phyloP scores from a whole-genome alignment of 139 green algal species.

The Picochlorum sp. region DNA sequence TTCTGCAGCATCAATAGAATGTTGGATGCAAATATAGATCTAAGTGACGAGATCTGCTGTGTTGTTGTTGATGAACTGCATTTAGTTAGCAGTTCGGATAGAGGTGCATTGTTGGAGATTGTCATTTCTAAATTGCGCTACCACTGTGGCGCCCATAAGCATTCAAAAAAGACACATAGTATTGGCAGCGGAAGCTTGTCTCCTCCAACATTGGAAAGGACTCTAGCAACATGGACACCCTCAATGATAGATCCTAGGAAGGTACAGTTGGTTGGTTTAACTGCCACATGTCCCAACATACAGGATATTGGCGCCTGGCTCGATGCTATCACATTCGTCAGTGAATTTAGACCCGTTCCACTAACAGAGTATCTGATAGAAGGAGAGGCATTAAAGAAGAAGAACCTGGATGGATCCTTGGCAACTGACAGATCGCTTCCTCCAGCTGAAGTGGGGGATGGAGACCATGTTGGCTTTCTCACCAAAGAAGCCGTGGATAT shows the following conservation, averaged over 20 bases:
- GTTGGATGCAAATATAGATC: not conserved
- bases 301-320: slow-evolving; percentile 75
- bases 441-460: not conserved
- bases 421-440: not conserved
- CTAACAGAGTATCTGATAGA: slow-evolving; percentile 74
- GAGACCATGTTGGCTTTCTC: slow-evolving; percentile 56
- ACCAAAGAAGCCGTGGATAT: slow-evolving; percentile 44
- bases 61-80: slow-evolving; percentile 24
- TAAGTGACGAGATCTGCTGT: not conserved
- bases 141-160: not conserved
- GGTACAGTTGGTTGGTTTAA: slow-evolving; percentile 89
- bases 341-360: slow-evolving; percentile 75
- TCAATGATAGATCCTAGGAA: not conserved
- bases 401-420: not conserved
- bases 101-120: slow-evolving; percentile 86
- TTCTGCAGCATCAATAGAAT: slow-evolving; percentile 22
- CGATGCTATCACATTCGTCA: slow-evolving; percentile 68
- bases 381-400: not conserved
- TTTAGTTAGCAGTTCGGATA: slow-evolving; percentile 37
- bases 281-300: slow-evolving; percentile 83
- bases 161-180: too few species aligned
- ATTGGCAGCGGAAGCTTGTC: too few species aligned
- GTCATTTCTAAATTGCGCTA: slow-evolving; percentile 91
- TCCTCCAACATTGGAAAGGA: too few species aligned
- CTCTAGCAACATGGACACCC: not conserved